Percentiles rank a stretch among this genome's conserved stretches.
Evolutionary conservation across 805 yeast species (phyloP).

Genomic region (Gaillardinia entomophila): DNA sequence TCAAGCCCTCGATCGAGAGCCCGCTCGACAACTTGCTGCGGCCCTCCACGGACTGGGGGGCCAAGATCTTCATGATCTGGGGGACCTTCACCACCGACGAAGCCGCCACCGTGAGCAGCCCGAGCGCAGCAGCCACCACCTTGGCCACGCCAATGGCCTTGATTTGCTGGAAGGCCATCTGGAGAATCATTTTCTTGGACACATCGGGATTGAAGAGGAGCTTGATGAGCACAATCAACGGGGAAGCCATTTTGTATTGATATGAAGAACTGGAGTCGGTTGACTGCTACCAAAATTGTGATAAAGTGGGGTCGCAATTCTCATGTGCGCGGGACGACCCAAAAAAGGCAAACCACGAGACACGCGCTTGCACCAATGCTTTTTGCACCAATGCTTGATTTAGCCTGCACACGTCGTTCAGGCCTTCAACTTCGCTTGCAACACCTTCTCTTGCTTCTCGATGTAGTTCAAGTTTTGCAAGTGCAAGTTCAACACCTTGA

Average conservation of each 20-base stretch:
- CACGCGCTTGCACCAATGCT: too few species aligned
- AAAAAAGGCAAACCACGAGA: too few species aligned
- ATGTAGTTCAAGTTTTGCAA: slow-evolving; percentile 85
- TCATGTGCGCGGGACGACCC: too few species aligned
- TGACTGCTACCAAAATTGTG: too few species aligned
- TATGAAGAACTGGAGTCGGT: too few species aligned
- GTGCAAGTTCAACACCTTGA: slow-evolving; percentile 80
- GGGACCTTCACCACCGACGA: slow-evolving; percentile 36
- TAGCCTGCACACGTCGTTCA: too few species aligned
- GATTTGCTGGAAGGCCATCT: slow-evolving; percentile 29
- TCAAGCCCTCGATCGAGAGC: slow-evolving; percentile 27
- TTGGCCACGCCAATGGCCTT: slow-evolving; percentile 29
- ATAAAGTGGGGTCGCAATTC: too few species aligned
- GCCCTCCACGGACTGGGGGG: slow-evolving; percentile 17
- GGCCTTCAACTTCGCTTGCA: slow-evolving; percentile 66
- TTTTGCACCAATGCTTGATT: too few species aligned
- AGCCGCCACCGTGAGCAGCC: slow-evolving; percentile 29
- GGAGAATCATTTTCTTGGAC: slow-evolving; percentile 31
- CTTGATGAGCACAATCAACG: slow-evolving; percentile 21
- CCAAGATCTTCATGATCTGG: slow-evolving; percentile 31
- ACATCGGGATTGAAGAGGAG: slow-evolving; percentile 35
- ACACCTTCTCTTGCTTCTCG: slow-evolving; percentile 62
- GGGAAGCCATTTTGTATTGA: too few species aligned
- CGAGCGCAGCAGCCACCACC: slow-evolving; percentile 25
- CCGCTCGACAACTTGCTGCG: slow-evolving; percentile 30